Percentiles rank a stretch among this genome's conserved stretches.
Conservation (phyloP, 78 protist species). For the Dictyostelium firmibasis region DNA sequence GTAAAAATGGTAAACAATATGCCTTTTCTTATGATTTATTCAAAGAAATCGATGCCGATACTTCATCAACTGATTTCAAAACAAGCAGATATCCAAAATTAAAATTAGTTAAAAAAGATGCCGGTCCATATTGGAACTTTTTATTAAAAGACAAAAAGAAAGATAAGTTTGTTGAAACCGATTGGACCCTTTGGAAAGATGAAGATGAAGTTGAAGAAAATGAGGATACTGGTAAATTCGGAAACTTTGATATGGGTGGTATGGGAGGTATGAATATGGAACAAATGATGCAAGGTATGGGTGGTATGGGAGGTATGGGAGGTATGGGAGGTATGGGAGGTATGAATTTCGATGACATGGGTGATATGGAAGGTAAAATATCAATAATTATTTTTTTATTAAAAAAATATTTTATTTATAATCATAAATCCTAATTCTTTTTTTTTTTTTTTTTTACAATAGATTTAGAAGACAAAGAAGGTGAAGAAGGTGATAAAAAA, state of each 20-base stretch:
- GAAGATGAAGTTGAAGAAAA: conserved; percentile 42
- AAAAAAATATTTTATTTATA: neutral
- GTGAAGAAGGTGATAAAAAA: neutral
- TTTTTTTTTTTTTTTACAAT: neutral
- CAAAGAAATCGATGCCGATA: conserved; percentile 22
- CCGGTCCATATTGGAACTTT: conserved; percentile 54
- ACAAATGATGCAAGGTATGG: conserved; percentile 27
- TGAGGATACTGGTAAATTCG: conserved; percentile 10
- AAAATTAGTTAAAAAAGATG: conserved; percentile 28
- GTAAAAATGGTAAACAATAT: neutral
- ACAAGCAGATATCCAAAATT: conserved; percentile 29
- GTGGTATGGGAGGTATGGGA: conserved; percentile 74
- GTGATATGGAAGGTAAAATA: neutral
- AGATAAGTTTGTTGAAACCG: neutral
- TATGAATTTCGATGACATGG: conserved; percentile 5
- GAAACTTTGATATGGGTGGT: conserved; percentile 29
- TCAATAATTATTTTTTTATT: neutral
- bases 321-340: conserved; percentile 48
- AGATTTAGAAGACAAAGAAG: conserved; percentile 26
- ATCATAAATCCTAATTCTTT: neutral
- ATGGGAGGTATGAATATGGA: neutral
- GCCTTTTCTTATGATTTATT: neutral
- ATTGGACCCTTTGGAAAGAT: conserved; percentile 60
- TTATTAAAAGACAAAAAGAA: conserved; percentile 32
- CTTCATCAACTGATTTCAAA: neutral